Evolutionary conservation across 768 basidiomycete genomes (phyloP), one percentile per base, ranked within the genome.

Genomic region (Rhodosporidiobolus sp.): DNA sequence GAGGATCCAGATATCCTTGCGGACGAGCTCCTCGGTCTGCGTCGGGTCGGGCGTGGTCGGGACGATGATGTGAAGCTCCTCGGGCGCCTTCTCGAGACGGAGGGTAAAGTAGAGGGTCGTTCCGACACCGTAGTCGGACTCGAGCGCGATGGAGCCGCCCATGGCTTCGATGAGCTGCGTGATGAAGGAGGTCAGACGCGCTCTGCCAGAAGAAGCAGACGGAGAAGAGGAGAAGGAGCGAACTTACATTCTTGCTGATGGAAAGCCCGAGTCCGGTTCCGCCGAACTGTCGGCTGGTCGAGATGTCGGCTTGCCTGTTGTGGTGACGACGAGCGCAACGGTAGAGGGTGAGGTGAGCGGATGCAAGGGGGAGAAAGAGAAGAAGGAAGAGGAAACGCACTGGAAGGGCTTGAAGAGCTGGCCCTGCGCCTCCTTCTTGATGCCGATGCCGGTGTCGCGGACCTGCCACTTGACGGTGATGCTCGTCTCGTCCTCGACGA

Each of bases 401-500:
- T 92, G 92, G 83, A 99, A 99, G 3, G 95, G 96, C 79, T 99
- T 92, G 83, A 99, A 99, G 79, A 98, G 95, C 76, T 94, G 84
- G 77, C 93, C 92, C 71, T 96, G 82, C 83, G 96, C 96, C 80
- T 96, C 95, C 80, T 93, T 92, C 57, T 92, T 91, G 79, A 99
- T 96, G 61, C 95, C 95, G 77, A 97, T 95, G 69, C 95, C 95
- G 1, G 94, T 97, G 79, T 99, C 95, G 65, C 89, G 89, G 17
- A 99, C 93, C 77, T 92, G 93, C 84, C 97, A 95, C 82, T 94
- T 91, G 17, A 99, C 83, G 24, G 90, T 91, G n/a, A 94, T 90
- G 70, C 87, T 60, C 10, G 56, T 46, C 69, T 91, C 90, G 72
- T 68, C 54, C 38, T 71, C 68, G 26, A 67, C 80, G 1, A 88